Evolutionary conservation across 805 yeast species (phyloP).

Genomic region (Diddensiella santjacobensis): DNA sequence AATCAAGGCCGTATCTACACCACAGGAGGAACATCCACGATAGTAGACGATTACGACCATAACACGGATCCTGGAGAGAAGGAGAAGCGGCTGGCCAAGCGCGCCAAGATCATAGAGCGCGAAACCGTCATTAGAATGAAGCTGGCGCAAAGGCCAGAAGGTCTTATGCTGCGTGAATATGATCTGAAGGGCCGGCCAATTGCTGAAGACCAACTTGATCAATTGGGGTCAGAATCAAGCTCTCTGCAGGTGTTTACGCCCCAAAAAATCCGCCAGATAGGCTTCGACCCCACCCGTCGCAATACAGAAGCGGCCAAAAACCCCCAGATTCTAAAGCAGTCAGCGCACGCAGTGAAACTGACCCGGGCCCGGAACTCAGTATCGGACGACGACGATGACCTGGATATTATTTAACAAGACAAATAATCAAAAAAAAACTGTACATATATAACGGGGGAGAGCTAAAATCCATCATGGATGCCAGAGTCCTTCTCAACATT

Average conservation of each 20-base stretch:
- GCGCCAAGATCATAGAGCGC: conserved; percentile 22
- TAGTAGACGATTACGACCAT: conserved; percentile 7
- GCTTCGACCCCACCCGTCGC: conserved; percentile 31
- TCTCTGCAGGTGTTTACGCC: conserved; percentile 19
- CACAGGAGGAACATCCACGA: conserved; percentile 17
- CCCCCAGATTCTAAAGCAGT: conserved; percentile 25
- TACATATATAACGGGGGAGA: neutral
- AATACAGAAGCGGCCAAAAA: conserved; percentile 33
- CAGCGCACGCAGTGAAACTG: conserved; percentile 10
- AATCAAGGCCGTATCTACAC: conserved; percentile 24
- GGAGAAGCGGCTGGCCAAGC: conserved; percentile 33
- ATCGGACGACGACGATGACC: conserved; percentile 39
- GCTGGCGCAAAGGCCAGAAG: conserved; percentile 27
- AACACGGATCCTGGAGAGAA: neutral
- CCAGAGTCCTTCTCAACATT: conserved; percentile 13
- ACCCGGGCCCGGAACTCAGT: conserved; percentile 1
- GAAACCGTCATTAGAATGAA: conserved; percentile 37
- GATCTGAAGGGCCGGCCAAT: conserved; percentile 21
- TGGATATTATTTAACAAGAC: conserved; percentile 15
- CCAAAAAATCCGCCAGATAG: conserved; percentile 25
- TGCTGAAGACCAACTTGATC: neutral
- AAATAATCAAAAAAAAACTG: neutral
- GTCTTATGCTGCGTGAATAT: conserved; percentile 24
- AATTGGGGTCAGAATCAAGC: neutral
- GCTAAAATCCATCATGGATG: conserved; percentile 15